phyloP scores from a whole-genome alignment of 2,329 filamentous ascomycete species.

The Colletotrichum sp. region DNA sequence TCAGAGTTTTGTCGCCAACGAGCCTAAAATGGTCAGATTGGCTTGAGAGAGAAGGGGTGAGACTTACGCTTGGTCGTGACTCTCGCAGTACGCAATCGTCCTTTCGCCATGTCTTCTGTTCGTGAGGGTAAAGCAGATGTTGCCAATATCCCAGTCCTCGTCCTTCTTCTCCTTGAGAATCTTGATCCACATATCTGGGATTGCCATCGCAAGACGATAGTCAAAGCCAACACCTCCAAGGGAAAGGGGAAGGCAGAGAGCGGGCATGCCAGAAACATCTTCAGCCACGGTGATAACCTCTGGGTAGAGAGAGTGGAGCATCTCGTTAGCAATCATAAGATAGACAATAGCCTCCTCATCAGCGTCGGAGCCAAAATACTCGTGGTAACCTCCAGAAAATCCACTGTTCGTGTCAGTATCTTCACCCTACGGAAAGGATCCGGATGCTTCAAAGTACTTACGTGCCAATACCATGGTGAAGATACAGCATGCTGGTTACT shows the following conservation, averaged over 20 bases:
- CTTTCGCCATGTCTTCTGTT: slow-evolving; percentile 96
- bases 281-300: slow-evolving; percentile 91
- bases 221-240: slow-evolving; percentile 95
- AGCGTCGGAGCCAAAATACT: slow-evolving; percentile 89
- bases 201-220: slow-evolving; percentile 95
- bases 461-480: slow-evolving; percentile 96
- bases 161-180: slow-evolving; percentile 93
- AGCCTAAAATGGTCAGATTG: slow-evolving; percentile 56
- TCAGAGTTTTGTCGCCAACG: slow-evolving; percentile 93
- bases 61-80: slow-evolving; percentile 94
- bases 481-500: slow-evolving; percentile 97
- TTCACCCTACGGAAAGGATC: neutral
- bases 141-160: slow-evolving; percentile 87
- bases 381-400: slow-evolving; percentile 97
- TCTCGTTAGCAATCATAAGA: slow-evolving; percentile 94
- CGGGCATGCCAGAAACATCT: slow-evolving; percentile 98
- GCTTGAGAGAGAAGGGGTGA: neutral
- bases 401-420: slow-evolving; percentile 61
- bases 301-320: slow-evolving; percentile 91
- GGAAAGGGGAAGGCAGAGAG: slow-evolving; percentile 84
- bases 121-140: slow-evolving; percentile 84
- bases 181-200: slow-evolving; percentile 99
- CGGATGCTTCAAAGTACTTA: slow-evolving; percentile 51
- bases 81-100: slow-evolving; percentile 97
- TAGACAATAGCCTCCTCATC: slow-evolving; percentile 96